Evolutionary conservation across 441 rosid genomes (phyloP).

Genomic region (Populus tomentosa): DNA sequence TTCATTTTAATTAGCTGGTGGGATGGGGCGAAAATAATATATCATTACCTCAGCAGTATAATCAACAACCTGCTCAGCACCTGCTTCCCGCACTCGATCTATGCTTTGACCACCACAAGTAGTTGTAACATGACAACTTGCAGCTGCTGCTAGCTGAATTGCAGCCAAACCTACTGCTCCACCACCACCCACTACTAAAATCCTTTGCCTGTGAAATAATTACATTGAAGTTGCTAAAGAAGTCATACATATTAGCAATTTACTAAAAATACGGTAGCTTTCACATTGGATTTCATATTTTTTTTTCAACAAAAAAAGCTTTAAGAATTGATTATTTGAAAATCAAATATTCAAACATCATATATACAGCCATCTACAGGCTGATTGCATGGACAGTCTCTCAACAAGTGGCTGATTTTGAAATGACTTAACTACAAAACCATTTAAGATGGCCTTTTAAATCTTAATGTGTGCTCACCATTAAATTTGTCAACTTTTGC

Average conservation of each 20-base stretch:
- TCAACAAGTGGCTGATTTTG: neutral
- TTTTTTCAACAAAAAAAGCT: neutral
- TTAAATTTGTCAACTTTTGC: no score
- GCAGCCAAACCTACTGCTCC: constrained; percentile 96
- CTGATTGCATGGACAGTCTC: neutral
- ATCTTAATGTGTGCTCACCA: neutral
- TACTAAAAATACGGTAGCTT: neutral
- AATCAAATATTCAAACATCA: neutral
- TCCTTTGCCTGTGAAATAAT: constrained; percentile 57
- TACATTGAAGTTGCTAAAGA: constrained; percentile 6
- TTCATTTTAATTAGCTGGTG: neutral
- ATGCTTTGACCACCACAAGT: constrained; percentile 78
- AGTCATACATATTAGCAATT: neutral
- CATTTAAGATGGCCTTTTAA: neutral
- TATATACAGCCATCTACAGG: neutral
- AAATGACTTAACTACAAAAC: neutral
- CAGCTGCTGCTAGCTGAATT: constrained; percentile 78
- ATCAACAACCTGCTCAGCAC: constrained; percentile 90
- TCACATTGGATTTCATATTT: neutral
- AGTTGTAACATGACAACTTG: constrained; percentile 66
- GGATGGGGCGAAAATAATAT: constrained; percentile 7
- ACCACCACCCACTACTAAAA: constrained; percentile 84
- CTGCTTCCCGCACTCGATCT: constrained; percentile 59
- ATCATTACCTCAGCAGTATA: constrained; percentile 64
- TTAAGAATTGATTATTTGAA: neutral